Conservation (phyloP, 306 rosid species). For the Pueraria montana region DNA sequence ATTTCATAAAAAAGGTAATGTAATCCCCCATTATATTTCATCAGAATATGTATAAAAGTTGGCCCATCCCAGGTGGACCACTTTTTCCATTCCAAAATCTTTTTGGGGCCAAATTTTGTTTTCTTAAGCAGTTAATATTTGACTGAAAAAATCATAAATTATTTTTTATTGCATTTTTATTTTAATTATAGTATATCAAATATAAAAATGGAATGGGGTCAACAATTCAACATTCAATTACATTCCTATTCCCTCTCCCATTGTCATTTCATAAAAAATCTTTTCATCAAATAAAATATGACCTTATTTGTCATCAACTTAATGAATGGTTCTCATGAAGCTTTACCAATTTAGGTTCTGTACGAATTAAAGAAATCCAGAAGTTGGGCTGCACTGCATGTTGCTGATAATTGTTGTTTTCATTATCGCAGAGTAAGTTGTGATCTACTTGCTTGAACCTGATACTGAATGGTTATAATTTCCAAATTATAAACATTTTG, state of each 20-base stretch:
- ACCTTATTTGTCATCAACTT: constrained; percentile 1
- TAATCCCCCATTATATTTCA: no score
- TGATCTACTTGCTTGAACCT: constrained; percentile 39
- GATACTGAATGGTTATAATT: constrained; percentile 24
- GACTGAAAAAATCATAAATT: neutral
- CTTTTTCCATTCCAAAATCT: no score
- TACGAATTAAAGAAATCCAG: constrained; percentile 71
- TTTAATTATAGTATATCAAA: constrained; percentile 8
- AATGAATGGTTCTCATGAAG: constrained; percentile 29
- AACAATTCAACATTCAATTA: neutral
- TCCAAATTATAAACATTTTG: neutral
- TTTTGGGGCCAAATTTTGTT: no score
- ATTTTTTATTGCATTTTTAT: neutral
- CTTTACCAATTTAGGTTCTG: constrained; percentile 61
- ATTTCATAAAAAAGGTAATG: no score
- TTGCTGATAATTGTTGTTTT: constrained; percentile 87
- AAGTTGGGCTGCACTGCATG: constrained; percentile 83
- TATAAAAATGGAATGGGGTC: neutral
- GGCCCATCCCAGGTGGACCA: no score
- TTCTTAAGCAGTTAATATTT: neutral
- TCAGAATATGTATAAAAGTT: no score
- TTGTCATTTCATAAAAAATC: neutral
- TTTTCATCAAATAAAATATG: neutral
- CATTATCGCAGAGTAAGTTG: constrained; percentile 88
- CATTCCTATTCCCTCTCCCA: neutral